A percentile compares a stretch with the other conserved stretches of the same genome.
Conservation (phyloP, 2,329 filamentous ascomycete genomes). For the Xylariaceae sp. region DNA sequence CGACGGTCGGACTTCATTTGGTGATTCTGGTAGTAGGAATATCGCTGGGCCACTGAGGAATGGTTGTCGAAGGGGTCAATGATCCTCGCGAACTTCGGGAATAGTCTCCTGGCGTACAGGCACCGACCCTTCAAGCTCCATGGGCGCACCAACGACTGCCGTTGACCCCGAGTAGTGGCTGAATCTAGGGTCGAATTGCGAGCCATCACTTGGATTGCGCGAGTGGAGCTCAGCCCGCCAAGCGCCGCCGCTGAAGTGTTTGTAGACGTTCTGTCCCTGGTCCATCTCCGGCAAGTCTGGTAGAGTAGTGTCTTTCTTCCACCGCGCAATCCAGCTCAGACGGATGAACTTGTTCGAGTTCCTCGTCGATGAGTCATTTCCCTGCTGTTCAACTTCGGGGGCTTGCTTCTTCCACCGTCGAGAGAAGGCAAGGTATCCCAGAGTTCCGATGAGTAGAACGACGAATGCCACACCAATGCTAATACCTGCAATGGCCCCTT, state of each 20-base stretch:
- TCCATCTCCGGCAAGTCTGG: slow-evolving; percentile 2
- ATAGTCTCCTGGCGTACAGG: too few relatives aligned
- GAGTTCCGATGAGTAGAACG: neutral
- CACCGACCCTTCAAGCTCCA: too few relatives aligned
- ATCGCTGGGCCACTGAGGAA: too few relatives aligned
- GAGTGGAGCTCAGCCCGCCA: neutral
- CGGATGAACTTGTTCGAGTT: too few relatives aligned
- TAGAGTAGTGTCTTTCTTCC: too few relatives aligned
- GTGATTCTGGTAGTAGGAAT: too few relatives aligned
- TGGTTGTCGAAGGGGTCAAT: too few relatives aligned
- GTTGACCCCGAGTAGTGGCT: too few relatives aligned
- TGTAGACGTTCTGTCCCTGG: neutral
- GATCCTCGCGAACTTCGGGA: too few relatives aligned
- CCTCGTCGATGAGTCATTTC: neutral
- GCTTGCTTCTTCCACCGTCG: neutral
- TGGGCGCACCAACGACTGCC: too few relatives aligned
- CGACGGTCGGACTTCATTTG: too few relatives aligned
- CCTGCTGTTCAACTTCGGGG: neutral
- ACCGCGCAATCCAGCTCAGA: neutral
- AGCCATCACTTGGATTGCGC: neutral
- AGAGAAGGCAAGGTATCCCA: neutral
- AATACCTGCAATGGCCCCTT: neutral
- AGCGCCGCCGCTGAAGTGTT: neutral
- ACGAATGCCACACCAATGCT: neutral
- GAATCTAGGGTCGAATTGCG: neutral